phyloP scores from a whole-genome alignment of 805 yeast species.

The Suhomyces prunicola region DNA sequence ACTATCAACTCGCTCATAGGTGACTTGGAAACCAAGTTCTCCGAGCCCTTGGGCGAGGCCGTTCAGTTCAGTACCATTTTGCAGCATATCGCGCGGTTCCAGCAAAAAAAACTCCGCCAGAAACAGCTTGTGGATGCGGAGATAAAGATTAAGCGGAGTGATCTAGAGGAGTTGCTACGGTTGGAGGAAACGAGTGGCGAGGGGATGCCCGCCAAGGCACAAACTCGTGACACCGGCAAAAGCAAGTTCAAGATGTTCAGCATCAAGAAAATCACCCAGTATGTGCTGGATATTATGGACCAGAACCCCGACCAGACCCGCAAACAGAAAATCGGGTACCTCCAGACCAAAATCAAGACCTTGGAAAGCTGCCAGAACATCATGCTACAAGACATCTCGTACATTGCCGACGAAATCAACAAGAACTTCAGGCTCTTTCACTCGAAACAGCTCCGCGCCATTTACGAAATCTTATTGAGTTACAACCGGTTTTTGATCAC shows the following conservation, averaged over 20 bases:
- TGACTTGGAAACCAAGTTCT: slow-evolving; percentile 55
- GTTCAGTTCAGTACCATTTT: slow-evolving; percentile 62
- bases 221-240: slow-evolving; percentile 6
- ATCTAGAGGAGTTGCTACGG: slow-evolving; percentile 26
- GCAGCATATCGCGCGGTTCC: slow-evolving; percentile 56
- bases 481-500: slow-evolving; percentile 55
- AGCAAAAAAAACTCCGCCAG: slow-evolving; percentile 40
- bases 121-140: slow-evolving; percentile 30
- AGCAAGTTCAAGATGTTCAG: slow-evolving; percentile 47
- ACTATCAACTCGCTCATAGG: slow-evolving; percentile 51
- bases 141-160: slow-evolving; percentile 28
- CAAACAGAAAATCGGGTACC: slow-evolving; percentile 47
- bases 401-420: slow-evolving; percentile 42
- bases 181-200: slow-evolving; percentile 32
- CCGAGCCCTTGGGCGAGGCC: slow-evolving; percentile 69
- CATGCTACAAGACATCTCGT: slow-evolving; percentile 40
- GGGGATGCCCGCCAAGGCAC: slow-evolving; percentile 8
- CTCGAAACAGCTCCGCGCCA: slow-evolving; percentile 46
- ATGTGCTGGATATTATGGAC: slow-evolving; percentile 56
- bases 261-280: slow-evolving; percentile 49
- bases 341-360: slow-evolving; percentile 49
- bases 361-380: slow-evolving; percentile 50
- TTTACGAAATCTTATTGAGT: slow-evolving; percentile 49
- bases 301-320: slow-evolving; percentile 65
- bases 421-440: slow-evolving; percentile 51